Conservation (phyloP, 2,329 filamentous ascomycete species). For the Fusarium decemcellulare region DNA sequence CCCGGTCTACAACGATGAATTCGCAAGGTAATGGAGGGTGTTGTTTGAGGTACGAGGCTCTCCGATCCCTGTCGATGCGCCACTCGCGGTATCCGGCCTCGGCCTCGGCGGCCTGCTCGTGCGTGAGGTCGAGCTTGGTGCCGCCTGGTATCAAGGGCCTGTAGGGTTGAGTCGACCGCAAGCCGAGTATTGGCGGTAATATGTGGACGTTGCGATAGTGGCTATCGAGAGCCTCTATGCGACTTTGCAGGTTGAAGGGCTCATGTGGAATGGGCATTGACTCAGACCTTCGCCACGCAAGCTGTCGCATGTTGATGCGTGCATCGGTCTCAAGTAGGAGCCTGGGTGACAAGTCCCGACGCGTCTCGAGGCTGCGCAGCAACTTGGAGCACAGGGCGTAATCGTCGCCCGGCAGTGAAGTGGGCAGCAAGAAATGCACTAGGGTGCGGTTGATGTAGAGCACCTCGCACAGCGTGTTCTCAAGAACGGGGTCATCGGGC, state of each 20-base stretch:
- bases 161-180: conserved; percentile 3
- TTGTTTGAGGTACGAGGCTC: background rate
- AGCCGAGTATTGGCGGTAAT: background rate
- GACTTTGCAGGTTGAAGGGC: conserved; percentile 15
- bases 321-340: conserved; percentile 30
- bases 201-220: conserved; percentile 8
- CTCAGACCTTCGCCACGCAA: conserved; percentile 18
- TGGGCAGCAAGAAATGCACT: conserved; percentile 23
- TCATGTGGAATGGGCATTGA: conserved; percentile 27
- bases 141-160: background rate
- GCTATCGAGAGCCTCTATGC: conserved; percentile 16
- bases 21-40: background rate
- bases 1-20: background rate
- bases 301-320: conserved; percentile 21
- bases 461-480: conserved; percentile 33
- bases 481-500: conserved; percentile 19
- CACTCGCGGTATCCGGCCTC: background rate
- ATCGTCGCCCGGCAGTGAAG: conserved; percentile 29
- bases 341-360: conserved; percentile 25
- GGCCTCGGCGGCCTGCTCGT: background rate
- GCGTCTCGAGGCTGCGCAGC: conserved; percentile 27
- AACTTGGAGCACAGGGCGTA: conserved; percentile 26
- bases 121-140: background rate
- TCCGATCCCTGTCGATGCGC: background rate
- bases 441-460: conserved; percentile 28